Base-by-base conservation (phyloP, 1,139 yeast species). In the Kodamaea arcana region DNA sequence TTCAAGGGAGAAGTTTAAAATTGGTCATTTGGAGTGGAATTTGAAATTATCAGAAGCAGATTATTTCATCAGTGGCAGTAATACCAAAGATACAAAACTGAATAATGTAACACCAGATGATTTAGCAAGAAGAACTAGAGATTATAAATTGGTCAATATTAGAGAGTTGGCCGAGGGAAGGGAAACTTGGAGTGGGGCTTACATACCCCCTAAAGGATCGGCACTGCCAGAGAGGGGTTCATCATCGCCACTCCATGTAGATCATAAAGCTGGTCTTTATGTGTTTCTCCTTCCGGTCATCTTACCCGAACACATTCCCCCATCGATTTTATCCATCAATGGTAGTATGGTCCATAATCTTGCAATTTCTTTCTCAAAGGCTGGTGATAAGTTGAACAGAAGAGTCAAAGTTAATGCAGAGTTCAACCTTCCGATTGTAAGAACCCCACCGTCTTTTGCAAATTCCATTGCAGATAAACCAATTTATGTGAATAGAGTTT, bases 381-480 rank as follows among this genome's bases (percentile, higher is more conserved):
- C 54, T 12, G 58, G 67, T 15, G 71, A 65, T 22, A 65, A 64
- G 42, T 51, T 67, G 27, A 63, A 56, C 42, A 48, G 73, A 22
- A 62, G 56, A 34, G 47, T 57, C 18, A 62, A 56, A 32, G 52
- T 58, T 5, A 41, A 45, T 20, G 57, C 64, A 3, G 41, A 41
- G 29, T 72, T 64, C 45, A 59, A 60, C 30, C 50, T 76, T 29
- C 80, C 80, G 3, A 69, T 78, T 50, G 79, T 86, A 4, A 68
- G 95, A 42, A 75, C 85, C 0, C 95, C 96, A 1, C 95, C 95
- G 1, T 74, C 80, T n/a, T 72, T 74, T 45, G 86, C 88, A 1
- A 68, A 79, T 25, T 76, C 87, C 0, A 75, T 85, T 7, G 76
- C 83, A 3, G 83, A 84, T 52, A 85, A 83, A 50, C 94, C 96